A percentile compares a stretch with the other conserved stretches of the same genome.
Evolutionary conservation across 2,329 filamentous ascomycete species (phyloP).

Genomic region (Geosmithia putterillii): DNA sequence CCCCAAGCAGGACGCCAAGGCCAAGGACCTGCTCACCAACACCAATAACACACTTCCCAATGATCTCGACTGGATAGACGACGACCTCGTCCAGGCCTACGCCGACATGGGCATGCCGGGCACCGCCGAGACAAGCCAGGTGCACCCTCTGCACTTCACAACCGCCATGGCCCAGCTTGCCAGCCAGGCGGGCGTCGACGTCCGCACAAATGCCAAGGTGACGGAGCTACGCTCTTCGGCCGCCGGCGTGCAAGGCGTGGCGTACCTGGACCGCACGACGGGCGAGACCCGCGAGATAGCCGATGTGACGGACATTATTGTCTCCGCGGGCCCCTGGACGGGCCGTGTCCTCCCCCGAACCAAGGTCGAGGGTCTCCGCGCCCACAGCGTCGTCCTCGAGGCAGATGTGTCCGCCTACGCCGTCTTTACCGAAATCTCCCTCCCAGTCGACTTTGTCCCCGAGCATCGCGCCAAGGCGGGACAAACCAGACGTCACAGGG

Average conservation of each 20-base stretch:
- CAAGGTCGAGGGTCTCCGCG: conserved; percentile 45
- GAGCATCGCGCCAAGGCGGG: conserved; percentile 32
- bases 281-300: conserved; percentile 20
- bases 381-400: conserved; percentile 54
- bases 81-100: conserved; percentile 55
- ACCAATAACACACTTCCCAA: conserved; percentile 55
- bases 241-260: conserved; percentile 47
- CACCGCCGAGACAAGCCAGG: conserved; percentile 73
- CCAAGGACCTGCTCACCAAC: conserved; percentile 25
- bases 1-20: conserved; percentile 43
- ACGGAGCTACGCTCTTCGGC: conserved; percentile 48
- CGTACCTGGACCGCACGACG: conserved; percentile 38
- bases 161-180: conserved; percentile 71
- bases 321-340: conserved; percentile 53
- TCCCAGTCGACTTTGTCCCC: conserved; percentile 53
- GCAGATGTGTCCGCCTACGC: conserved; percentile 59
- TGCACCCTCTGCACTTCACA: conserved; percentile 87
- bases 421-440: conserved; percentile 74
- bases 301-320: conserved; percentile 39
- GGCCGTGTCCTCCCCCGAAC: conserved; percentile 42
- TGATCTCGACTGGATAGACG: conserved; percentile 77
- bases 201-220: conserved; percentile 55
- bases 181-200: conserved; percentile 51
- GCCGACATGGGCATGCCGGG: conserved; percentile 65
- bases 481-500: conserved; percentile 40